A percentile compares a stretch with the other conserved stretches of the same genome.
phyloP scores from a whole-genome alignment of 306 rosid species.

The Trichosanthes truncata region DNA sequence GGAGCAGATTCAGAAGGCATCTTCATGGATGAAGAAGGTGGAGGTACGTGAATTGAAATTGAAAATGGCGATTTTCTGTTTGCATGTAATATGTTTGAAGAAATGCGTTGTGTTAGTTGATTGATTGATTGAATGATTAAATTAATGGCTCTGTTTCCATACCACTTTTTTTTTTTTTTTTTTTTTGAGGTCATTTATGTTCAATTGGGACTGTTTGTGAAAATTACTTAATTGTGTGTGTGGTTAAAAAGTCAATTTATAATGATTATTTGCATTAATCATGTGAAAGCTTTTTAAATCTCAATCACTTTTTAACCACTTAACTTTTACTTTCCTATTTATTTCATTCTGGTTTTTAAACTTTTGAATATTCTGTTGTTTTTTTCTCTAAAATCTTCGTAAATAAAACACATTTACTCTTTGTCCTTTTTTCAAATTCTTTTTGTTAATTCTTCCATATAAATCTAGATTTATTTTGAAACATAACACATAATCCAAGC shows the following conservation, averaged over 20 bases:
- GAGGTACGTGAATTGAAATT: conserved; percentile 39
- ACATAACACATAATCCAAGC: background rate
- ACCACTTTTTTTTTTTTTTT: background rate
- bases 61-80: background rate
- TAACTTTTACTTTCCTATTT: background rate
- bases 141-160: background rate
- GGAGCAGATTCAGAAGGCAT: conserved; percentile 72
- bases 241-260: background rate
- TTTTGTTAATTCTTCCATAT: background rate
- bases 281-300: background rate
- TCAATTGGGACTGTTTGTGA: background rate
- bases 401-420: background rate
- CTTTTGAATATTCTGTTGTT: background rate
- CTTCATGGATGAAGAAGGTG: conserved; percentile 79
- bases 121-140: background rate
- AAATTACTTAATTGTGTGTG: background rate
- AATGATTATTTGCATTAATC: background rate
- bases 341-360: background rate
- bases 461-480: background rate
- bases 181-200: background rate
- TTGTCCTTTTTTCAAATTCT: background rate
- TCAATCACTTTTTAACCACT: background rate
- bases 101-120: background rate
- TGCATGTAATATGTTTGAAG: background rate
- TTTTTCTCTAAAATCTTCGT: background rate